Percentiles rank a stretch among this genome's conserved stretches.
phyloP scores from a whole-genome alignment of 108 stramenopile genomes.

The Stephanodiscus triporus region DNA sequence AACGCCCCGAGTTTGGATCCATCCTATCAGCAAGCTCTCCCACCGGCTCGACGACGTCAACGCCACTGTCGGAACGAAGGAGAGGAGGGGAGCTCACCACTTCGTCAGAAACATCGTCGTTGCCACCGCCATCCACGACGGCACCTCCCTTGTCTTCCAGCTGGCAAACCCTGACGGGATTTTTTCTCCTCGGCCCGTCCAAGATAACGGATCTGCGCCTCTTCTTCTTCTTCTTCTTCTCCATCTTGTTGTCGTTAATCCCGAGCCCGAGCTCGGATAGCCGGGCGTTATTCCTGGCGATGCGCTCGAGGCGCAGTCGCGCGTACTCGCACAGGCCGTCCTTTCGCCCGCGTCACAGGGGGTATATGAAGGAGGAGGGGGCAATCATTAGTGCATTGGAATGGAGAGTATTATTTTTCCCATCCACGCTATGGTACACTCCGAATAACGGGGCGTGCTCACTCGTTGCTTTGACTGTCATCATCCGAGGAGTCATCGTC shows the following conservation, averaged over 20 bases:
- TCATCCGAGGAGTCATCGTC: not conserved
- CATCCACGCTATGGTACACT: no score
- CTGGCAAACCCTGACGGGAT: slow-evolving; percentile 37
- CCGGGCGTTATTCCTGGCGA: slow-evolving; percentile 44
- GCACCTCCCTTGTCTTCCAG: no score
- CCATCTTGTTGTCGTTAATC: not conserved
- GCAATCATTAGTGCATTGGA: not conserved
- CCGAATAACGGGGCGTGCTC: no score
- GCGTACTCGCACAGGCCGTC: slow-evolving; percentile 40
- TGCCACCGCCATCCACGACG: not conserved
- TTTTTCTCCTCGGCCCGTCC: slow-evolving; percentile 27
- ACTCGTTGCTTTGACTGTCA: not conserved
- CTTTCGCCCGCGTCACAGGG: not conserved
- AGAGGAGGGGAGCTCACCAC: no score
- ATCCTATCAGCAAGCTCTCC: not conserved
- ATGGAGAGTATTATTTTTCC: no score
- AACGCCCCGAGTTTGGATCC: not conserved
- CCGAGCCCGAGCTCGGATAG: slow-evolving; percentile 33
- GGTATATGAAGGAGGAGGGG: not conserved
- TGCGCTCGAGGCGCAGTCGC: slow-evolving; percentile 38
- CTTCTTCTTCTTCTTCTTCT: slow-evolving; percentile 12
- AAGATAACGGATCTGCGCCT: not conserved
- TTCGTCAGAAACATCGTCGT: slow-evolving; percentile 1
- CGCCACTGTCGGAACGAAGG: not conserved
- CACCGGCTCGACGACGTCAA: not conserved